These are phyloP conservation scores for Orobanche coerulescens DNA, from an alignment of 257 asterid species.

Conservation along the genomic window DNA sequence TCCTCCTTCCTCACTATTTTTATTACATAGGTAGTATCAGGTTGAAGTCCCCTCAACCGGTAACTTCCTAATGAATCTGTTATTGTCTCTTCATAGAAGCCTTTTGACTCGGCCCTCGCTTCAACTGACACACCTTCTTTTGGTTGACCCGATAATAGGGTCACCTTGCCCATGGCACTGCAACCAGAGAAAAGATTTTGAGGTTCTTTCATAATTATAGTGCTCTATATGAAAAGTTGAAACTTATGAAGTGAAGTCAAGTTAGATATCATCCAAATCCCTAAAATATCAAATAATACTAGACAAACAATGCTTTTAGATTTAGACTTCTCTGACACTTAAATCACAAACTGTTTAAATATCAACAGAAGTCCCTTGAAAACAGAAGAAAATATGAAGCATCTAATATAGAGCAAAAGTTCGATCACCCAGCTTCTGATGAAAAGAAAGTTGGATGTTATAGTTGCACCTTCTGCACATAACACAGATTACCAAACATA, in stretches of 20 bases:
- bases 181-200: slow-evolving; percentile 24
- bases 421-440: slow-evolving; percentile 5
- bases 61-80: slow-evolving; percentile 79
- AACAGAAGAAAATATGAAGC: not conserved
- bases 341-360: not conserved
- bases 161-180: slow-evolving; percentile 85
- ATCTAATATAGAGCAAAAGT: slow-evolving; percentile 6
- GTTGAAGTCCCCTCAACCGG: slow-evolving; percentile 91
- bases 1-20: slow-evolving; percentile 64
- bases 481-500: not conserved
- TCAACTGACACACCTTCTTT: slow-evolving; percentile 80
- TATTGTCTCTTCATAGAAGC: slow-evolving; percentile 82
- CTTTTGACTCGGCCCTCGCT: slow-evolving; percentile 85
- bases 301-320: not conserved
- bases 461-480: not conserved
- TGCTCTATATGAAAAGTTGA: not conserved
- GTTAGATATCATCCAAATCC: not conserved
- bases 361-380: slow-evolving; percentile 3
- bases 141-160: slow-evolving; percentile 87
- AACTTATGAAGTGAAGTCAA: not conserved
- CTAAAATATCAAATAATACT: not conserved
- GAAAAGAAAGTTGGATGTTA: not conserved
- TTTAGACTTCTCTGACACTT: slow-evolving; percentile 6
- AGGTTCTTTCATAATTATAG: slow-evolving; percentile 7
- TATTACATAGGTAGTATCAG: slow-evolving; percentile 62